A percentile compares a stretch with the other conserved stretches of the same genome.
These are phyloP conservation scores for Aspergillus saccharolyticus DNA, from an alignment of 495 filamentous ascomycete genomes.

Conservation along the genomic window DNA sequence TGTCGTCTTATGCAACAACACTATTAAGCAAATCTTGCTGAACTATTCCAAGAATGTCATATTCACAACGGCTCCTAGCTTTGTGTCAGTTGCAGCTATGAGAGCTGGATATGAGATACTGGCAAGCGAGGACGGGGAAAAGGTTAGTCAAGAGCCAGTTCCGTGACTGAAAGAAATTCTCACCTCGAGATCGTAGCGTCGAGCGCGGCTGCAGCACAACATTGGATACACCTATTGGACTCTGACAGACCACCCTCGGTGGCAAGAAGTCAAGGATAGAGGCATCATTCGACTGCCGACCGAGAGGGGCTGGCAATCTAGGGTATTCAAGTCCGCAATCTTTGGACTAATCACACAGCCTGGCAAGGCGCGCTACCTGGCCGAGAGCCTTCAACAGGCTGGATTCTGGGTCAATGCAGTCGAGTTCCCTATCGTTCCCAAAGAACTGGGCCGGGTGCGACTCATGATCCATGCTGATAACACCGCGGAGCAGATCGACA, in stretches of 20 bases:
- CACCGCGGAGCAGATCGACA: slow-evolving; percentile 4
- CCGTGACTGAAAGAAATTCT: no score
- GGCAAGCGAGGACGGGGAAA: slow-evolving; percentile 14
- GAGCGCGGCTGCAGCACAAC: slow-evolving; percentile 8
- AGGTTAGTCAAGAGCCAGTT: slow-evolving; percentile 1
- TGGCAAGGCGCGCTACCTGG: not conserved
- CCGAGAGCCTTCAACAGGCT: not conserved
- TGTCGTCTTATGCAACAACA: slow-evolving; percentile 21
- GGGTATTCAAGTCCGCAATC: slow-evolving; percentile 3
- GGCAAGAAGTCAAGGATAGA: not conserved
- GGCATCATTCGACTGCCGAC: slow-evolving; percentile 7
- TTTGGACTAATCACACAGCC: not conserved
- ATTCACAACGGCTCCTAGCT: slow-evolving; percentile 31
- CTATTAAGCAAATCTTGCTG: slow-evolving; percentile 20
- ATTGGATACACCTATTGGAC: slow-evolving; percentile 6
- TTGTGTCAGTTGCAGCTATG: slow-evolving; percentile 29
- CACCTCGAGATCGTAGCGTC: not conserved
- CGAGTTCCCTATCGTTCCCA: slow-evolving; percentile 5
- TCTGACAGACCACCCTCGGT: slow-evolving; percentile 4
- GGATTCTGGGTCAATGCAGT: slow-evolving; percentile 9
- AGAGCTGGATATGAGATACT: slow-evolving; percentile 26
- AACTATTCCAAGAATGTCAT: slow-evolving; percentile 33
- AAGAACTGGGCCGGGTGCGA: slow-evolving; percentile 3
- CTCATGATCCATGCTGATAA: slow-evolving; percentile 10
- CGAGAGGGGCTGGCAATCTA: slow-evolving; percentile 2